phyloP scores from a whole-genome alignment of 106 monocot genomes.

The Narthecium ossifragum region DNA sequence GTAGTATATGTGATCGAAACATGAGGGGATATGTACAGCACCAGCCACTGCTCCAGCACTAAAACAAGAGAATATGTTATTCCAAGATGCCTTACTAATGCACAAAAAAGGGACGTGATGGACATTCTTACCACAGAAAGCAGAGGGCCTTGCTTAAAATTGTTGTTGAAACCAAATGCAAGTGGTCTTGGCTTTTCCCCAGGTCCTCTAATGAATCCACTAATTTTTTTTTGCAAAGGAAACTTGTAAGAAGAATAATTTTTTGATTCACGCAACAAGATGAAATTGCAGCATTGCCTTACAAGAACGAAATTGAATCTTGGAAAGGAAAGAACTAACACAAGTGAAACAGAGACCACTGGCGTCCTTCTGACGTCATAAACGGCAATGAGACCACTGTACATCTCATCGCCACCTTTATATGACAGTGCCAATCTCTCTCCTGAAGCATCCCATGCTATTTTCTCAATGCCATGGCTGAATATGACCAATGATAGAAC shows the following conservation, averaged over 20 bases:
- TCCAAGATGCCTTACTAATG: background rate
- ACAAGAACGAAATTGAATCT: background rate
- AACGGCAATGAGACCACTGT: slow-evolving; percentile 77
- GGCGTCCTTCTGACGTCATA: slow-evolving; percentile 77
- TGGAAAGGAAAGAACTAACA: slow-evolving; percentile 41
- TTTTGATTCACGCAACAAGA: no score
- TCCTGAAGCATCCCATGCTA: slow-evolving; percentile 90
- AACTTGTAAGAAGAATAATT: no score
- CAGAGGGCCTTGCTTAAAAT: slow-evolving; percentile 84
- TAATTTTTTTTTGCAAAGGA: slow-evolving; percentile 13
- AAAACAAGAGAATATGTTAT: slow-evolving; percentile 5
- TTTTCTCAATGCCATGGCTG: slow-evolving; percentile 75
- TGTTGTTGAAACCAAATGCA: slow-evolving; percentile 80
- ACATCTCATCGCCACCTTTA: slow-evolving; percentile 66
- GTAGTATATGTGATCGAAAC: slow-evolving; percentile 55
- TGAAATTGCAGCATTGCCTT: background rate
- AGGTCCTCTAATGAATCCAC: slow-evolving; percentile 94
- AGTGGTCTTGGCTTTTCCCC: slow-evolving; percentile 79
- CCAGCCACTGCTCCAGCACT: slow-evolving; percentile 98
- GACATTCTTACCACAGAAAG: slow-evolving; percentile 80
- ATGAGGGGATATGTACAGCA: slow-evolving; percentile 97
- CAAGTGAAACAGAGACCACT: slow-evolving; percentile 70
- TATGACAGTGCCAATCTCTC: slow-evolving; percentile 87
- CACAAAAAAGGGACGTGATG: background rate
- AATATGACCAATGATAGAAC: background rate